Percentiles rank a stretch among this genome's conserved stretches.
phyloP scores from a whole-genome alignment of 345 rosid species.

The Salix caprea region DNA sequence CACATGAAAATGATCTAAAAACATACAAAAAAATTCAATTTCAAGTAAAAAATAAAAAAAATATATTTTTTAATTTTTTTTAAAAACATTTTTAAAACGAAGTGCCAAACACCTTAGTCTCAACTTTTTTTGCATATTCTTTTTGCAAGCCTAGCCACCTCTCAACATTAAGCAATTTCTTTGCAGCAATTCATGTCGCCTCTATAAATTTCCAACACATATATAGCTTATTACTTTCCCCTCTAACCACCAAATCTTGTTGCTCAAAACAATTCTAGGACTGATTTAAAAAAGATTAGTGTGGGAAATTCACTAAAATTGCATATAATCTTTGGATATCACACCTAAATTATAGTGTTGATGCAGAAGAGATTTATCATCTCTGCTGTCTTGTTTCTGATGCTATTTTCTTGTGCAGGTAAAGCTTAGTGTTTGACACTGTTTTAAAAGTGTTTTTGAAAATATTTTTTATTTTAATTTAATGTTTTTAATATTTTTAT shows the following conservation, averaged over 20 bases:
- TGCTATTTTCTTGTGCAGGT: conserved; percentile 50
- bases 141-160: conserved; percentile 26
- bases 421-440: neutral
- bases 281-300: neutral
- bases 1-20: no score
- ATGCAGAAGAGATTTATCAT: conserved; percentile 36
- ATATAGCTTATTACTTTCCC: neutral
- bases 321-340: neutral
- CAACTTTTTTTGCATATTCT: no score
- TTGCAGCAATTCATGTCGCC: no score
- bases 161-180: neutral
- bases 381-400: conserved; percentile 33
- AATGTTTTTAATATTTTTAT: no score
- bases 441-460: no score
- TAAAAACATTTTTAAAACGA: no score
- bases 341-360: neutral
- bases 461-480: no score
- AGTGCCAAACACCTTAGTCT: no score
- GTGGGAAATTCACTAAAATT: neutral
- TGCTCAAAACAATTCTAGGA: conserved; percentile 2
- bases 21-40: no score
- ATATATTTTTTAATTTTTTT: no score
- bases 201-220: neutral
- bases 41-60: no score
- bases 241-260: neutral